Base-by-base conservation (phyloP, 1,139 yeast genomes). In the Citeromyces siamensis region DNA sequence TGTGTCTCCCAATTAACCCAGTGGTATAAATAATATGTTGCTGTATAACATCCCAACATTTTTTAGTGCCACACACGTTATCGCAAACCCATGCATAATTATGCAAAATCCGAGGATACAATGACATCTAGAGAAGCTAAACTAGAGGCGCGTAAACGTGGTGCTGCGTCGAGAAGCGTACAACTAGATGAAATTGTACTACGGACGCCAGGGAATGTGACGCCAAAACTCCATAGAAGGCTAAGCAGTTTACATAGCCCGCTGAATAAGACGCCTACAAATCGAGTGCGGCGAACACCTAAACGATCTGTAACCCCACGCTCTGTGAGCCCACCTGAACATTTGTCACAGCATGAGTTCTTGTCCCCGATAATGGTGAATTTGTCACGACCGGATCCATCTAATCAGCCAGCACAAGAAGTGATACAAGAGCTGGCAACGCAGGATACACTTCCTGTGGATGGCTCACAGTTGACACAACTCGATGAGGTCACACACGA, bases 101-200 rank as follows among this genome's bases (percentile, higher is more conserved):
- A n/a, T n/a, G 13, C 5, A n/a, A 4, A 26, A 5, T 13, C 8
- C 17, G 31, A 7, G 17, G 16, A 12, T 13, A 8, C 31, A 18
- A 44, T 48, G 46, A 42, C 41, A 7, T 47, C 52, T 1, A 41
- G 56, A 34, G 49, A 46, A 19, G 45, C 46, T 0, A 42, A 51
- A 19, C 43, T 42, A 36, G 56, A 47, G 40, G 42, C 46, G 2
- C 41, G 58, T 26, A 46, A 49, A 34, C 41, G 58, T 31, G 58
- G 58, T 5, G 45, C 51, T 8, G 53, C 49, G 34, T 16, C 28
- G 5, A 34, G 42, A 16, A 28, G 32, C 10, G 18, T 36, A 12
- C n/a, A 23, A 9, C 12, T 29, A 6, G 21, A 33, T 7, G 36
- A 32, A 2, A 26, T 36, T 17, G 37, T 41, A 9, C 10, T 39